Evolutionary conservation across 306 rosid species (phyloP), one percentile per base, ranked within the genome.

Genomic region (Leucaena leucocephala): DNA sequence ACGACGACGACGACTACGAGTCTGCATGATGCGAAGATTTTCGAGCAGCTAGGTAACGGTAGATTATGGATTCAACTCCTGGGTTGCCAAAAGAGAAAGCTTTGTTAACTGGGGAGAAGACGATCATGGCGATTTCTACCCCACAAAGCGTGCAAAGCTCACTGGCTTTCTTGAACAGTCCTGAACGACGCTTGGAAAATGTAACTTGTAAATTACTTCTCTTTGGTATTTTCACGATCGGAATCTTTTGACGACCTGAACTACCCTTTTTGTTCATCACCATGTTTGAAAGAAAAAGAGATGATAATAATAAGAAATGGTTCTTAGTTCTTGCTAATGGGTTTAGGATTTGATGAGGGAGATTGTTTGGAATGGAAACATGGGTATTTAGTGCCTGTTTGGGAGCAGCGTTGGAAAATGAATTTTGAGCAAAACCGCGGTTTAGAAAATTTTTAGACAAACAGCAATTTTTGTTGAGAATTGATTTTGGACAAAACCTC

Each of bases 121-220:
- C 83, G 0, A 75, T 42, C 4, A 83, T 68, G 6, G 74, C 83
- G 13, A 83, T 74, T n/a, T 78, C 72, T 13, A 74, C 83, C 6
- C 83, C 86, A 74, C 83, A 83, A 10, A 78, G 74, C 2, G 82
- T 78, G 50, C 83, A 74, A 68, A 83, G 69, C 52, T 83, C 86
- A 3, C 86, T 83, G 1, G 86, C 86, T 7, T 78, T 83, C 42
- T 78, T 78, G 73, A 83, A 78, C 0, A 83, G 73, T 0, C 83
- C 80, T 2, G 35, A 57, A 55, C 72, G 79, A 40, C 86, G 82
- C 35, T 82, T 82, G 0, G 86, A 78, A 38, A 78, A 83, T 33
- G 82, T 83, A 1, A 83, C 73, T 40, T 83, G 85, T 7, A 82
- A 38, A 16, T 76, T 80, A 21, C 85, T 76, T 7, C 76, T 82